Conservation (phyloP, 208 protist genomes). For the Acanthamoeba lenticulata region DNA sequence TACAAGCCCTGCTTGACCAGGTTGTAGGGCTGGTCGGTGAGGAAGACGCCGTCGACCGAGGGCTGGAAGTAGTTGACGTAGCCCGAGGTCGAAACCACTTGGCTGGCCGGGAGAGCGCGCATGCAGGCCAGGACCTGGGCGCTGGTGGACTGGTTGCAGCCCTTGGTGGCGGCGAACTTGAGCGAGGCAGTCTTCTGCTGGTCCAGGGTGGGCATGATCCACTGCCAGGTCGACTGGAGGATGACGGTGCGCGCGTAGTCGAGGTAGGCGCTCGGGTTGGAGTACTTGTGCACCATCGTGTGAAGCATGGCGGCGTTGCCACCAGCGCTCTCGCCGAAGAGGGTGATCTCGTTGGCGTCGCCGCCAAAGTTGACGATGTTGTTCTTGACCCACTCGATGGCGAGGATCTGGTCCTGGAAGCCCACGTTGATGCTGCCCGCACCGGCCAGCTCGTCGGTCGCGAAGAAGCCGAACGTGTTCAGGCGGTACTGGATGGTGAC, state of each 20-base stretch:
- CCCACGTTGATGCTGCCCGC: not conserved
- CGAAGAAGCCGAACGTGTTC: constrained; percentile 68
- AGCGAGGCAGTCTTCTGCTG: not conserved
- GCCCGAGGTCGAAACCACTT: not conserved
- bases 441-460: not conserved
- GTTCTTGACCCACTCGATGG: constrained; percentile 17
- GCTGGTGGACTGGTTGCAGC: not conserved
- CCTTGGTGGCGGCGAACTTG: not conserved
- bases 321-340: not conserved
- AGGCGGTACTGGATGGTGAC: constrained; percentile 68
- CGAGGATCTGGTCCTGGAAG: constrained; percentile 40
- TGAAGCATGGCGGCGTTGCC: not conserved
- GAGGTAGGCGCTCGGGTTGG: not conserved
- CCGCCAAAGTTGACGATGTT: constrained; percentile 63
- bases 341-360: not conserved
- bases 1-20: constrained; percentile 40
- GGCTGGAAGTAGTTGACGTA: constrained; percentile 45
- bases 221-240: constrained; percentile 61
- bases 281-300: not conserved
- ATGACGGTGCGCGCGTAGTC: not conserved
- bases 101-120: not conserved
- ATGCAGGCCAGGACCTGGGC: constrained; percentile 10
- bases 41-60: not conserved
- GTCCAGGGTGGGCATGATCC: constrained; percentile 55
- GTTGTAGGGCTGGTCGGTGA: not conserved